phyloP scores from a whole-genome alignment of 495 filamentous ascomycete species.

The Penicillium soppii region DNA sequence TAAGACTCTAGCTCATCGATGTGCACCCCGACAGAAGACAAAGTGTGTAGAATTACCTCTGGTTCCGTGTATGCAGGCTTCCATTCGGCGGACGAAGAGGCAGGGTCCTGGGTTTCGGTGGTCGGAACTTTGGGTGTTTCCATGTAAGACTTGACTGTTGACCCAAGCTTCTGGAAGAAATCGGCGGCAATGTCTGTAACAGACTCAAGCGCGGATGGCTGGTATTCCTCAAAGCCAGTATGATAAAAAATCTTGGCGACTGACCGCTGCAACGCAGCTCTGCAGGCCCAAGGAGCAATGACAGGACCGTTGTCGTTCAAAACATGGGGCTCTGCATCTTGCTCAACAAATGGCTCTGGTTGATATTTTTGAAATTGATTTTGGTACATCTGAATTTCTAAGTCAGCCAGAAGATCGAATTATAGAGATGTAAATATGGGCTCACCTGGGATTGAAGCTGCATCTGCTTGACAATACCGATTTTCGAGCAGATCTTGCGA shows the following conservation, averaged over 20 bases:
- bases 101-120: conserved; percentile 35
- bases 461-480: conserved; percentile 99
- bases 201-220: conserved; percentile 87
- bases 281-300: conserved; percentile 74
- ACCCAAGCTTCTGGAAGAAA: conserved; percentile 81
- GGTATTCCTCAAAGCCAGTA: conserved; percentile 95
- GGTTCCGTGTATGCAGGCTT: conserved; percentile 72
- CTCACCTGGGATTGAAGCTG: conserved; percentile 91
- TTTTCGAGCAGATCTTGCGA: conserved; percentile 91
- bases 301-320: conserved; percentile 84
- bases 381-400: conserved; percentile 76
- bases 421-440: conserved; percentile 5
- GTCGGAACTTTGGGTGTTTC: conserved; percentile 72
- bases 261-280: conserved; percentile 81
- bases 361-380: conserved; percentile 99
- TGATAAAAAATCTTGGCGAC: conserved; percentile 95
- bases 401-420: conserved; percentile 1
- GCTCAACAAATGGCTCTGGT: conserved; percentile 84
- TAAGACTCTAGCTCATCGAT: conserved; percentile 82
- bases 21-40: conserved; percentile 78
- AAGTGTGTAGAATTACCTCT: conserved; percentile 81
- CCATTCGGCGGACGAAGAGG: conserved; percentile 37
- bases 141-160: conserved; percentile 74
- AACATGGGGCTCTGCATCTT: conserved; percentile 80
- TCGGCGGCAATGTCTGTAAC: conserved; percentile 88